These are phyloP conservation scores for Rubroshorea leprosula DNA, from an alignment of 345 rosid genomes.

Conservation along the genomic window DNA sequence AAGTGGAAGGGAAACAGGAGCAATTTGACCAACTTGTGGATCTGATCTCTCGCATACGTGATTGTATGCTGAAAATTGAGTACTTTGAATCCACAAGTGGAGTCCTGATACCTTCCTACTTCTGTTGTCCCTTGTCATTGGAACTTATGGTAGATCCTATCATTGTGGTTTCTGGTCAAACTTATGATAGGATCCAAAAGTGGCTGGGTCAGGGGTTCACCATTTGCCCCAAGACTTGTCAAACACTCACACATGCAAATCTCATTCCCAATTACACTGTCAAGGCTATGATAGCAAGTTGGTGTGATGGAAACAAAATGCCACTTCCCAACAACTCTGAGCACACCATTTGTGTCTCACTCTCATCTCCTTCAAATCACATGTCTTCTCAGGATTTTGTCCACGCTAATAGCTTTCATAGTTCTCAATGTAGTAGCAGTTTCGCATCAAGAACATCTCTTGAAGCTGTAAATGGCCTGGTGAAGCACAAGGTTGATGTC, in stretches of 20 bases:
- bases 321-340: constrained; percentile 27
- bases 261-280: constrained; percentile 88
- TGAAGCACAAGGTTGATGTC: constrained; percentile 46
- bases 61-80: constrained; percentile 55
- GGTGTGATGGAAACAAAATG: constrained; percentile 70
- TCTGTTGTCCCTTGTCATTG: constrained; percentile 83
- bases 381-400: constrained; percentile 42
- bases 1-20: constrained; percentile 32
- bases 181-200: constrained; percentile 86
- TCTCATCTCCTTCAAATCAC: constrained; percentile 35
- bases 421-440: constrained; percentile 46
- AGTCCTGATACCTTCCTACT: constrained; percentile 63
- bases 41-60: constrained; percentile 58
- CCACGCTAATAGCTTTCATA: constrained; percentile 42
- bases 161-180: constrained; percentile 91
- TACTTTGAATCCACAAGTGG: constrained; percentile 50
- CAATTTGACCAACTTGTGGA: constrained; percentile 43
- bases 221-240: constrained; percentile 84
- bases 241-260: constrained; percentile 57
- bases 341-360: constrained; percentile 27
- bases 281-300: constrained; percentile 80
- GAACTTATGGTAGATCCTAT: constrained; percentile 94
- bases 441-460: constrained; percentile 55
- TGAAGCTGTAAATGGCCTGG: constrained; percentile 52
- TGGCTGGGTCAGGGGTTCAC: constrained; percentile 78